Evolutionary conservation across 2,329 filamentous ascomycete genomes (phyloP).

Genomic region (Aspergillus ochraceus): DNA sequence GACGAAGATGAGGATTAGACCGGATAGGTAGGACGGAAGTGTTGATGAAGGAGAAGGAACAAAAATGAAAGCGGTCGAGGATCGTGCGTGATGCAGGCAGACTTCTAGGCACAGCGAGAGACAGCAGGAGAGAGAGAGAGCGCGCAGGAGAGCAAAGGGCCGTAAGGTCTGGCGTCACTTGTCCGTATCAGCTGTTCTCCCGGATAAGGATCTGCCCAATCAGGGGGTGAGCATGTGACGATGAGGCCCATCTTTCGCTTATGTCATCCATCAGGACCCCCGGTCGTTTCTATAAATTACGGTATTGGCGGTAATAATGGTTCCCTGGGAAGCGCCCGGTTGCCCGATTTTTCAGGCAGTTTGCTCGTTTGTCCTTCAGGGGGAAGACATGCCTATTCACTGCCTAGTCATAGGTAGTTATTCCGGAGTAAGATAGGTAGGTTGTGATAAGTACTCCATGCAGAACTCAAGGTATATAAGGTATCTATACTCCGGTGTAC

Average conservation of each 20-base stretch:
- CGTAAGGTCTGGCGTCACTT: constrained; percentile 25
- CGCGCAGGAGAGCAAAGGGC: constrained; percentile 4
- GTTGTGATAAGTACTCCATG: no score
- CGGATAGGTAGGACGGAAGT: not conserved
- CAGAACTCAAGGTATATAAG: no score
- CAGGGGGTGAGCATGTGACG: constrained; percentile 16
- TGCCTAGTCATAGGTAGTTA: no score
- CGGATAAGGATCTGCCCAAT: constrained; percentile 14
- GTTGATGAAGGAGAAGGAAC: constrained; percentile 5
- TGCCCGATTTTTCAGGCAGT: not conserved
- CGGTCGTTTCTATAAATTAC: not conserved
- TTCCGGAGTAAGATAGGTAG: no score
- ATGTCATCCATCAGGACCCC: constrained; percentile 12
- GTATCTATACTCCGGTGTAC: not conserved
- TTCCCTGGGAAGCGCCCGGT: not conserved
- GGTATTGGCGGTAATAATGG: not conserved
- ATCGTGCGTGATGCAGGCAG: constrained; percentile 10
- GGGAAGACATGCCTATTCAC: no score
- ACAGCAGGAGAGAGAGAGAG: constrained; percentile 8
- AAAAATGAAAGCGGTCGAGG: constrained; percentile 8
- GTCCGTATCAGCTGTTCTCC: constrained; percentile 24
- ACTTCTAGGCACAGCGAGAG: not conserved
- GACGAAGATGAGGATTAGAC: constrained; percentile 6
- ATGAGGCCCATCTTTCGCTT: constrained; percentile 4
- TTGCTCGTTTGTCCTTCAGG: not conserved